Percentiles rank a stretch among this genome's conserved stretches.
These are phyloP conservation scores for Penicillium steckii DNA, from an alignment of 495 filamentous ascomycete genomes.

Conservation along the genomic window DNA sequence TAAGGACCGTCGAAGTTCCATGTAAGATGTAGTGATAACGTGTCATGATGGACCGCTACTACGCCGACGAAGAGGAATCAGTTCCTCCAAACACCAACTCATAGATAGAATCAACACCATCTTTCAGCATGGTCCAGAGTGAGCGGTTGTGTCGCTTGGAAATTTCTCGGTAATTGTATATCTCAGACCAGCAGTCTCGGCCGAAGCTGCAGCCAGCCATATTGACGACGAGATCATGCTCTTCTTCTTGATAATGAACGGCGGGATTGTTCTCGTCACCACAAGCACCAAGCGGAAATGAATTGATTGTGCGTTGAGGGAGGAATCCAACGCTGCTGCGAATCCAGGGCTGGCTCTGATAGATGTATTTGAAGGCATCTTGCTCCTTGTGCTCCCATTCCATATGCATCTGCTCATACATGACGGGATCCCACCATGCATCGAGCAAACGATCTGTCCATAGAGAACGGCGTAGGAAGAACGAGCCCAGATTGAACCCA, in stretches of 20 bases:
- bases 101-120: constrained; percentile 24
- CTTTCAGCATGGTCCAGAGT: constrained; percentile 66
- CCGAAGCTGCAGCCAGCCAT: constrained; percentile 98
- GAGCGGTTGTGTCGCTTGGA: constrained; percentile 82
- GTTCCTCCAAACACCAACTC: constrained; percentile 4
- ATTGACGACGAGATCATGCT: constrained; percentile 94
- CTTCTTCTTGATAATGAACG: constrained; percentile 83
- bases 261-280: constrained; percentile 68
- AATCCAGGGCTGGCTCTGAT: constrained; percentile 89
- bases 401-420: constrained; percentile 99
- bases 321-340: constrained; percentile 85
- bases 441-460: constrained; percentile 95
- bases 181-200: constrained; percentile 96
- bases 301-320: constrained; percentile 89
- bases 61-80: neutral
- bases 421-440: constrained; percentile 98
- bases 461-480: constrained; percentile 78
- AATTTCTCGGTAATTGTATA: constrained; percentile 87
- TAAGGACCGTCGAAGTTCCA: no score
- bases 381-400: constrained; percentile 99
- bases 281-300: constrained; percentile 89
- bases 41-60: no score
- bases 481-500: constrained; percentile 95
- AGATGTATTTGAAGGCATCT: constrained; percentile 90
- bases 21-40: no score